Percentiles rank a stretch among this genome's conserved stretches.
phyloP scores from a whole-genome alignment of 768 basidiomycete species.

The Amanita jacksonii region DNA sequence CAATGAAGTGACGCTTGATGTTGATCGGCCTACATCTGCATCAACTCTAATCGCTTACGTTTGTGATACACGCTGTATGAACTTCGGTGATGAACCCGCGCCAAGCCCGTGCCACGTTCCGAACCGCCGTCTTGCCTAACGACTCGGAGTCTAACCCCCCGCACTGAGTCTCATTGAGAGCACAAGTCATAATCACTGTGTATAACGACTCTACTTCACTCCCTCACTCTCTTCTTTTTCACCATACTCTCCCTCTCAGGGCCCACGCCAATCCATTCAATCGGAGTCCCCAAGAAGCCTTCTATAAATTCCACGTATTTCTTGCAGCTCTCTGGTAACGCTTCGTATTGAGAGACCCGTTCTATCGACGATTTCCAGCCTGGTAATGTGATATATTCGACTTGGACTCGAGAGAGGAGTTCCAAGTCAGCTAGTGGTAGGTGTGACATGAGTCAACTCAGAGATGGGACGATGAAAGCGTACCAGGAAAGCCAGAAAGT shows the following conservation, averaged over 20 bases:
- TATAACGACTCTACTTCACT: no score
- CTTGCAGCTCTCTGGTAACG: conserved; percentile 76
- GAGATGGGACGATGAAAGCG: conserved; percentile 16
- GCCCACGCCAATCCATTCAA: conserved; percentile 93
- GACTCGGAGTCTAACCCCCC: no score
- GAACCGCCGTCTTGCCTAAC: no score
- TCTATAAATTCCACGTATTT: conserved; percentile 87
- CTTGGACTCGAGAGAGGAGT: conserved; percentile 65
- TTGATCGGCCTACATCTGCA: no score
- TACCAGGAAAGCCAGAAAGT: conserved; percentile 82
- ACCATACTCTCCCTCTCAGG: conserved; percentile 79
- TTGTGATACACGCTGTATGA: no score
- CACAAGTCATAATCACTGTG: no score
- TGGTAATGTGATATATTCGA: conserved; percentile 80
- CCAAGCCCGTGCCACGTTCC: no score
- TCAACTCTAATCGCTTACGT: no score
- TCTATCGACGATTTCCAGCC: conserved; percentile 86
- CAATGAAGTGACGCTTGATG: no score
- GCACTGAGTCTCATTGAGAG: no score
- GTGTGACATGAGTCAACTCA: neutral
- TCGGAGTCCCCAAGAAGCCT: conserved; percentile 53
- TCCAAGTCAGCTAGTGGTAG: conserved; percentile 68
- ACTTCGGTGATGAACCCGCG: no score
- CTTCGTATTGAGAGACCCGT: conserved; percentile 50
- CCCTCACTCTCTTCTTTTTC: neutral